These are phyloP conservation scores for Verticillium longisporum DNA, from an alignment of 2,329 filamentous ascomycete species.

Conservation along the genomic window DNA sequence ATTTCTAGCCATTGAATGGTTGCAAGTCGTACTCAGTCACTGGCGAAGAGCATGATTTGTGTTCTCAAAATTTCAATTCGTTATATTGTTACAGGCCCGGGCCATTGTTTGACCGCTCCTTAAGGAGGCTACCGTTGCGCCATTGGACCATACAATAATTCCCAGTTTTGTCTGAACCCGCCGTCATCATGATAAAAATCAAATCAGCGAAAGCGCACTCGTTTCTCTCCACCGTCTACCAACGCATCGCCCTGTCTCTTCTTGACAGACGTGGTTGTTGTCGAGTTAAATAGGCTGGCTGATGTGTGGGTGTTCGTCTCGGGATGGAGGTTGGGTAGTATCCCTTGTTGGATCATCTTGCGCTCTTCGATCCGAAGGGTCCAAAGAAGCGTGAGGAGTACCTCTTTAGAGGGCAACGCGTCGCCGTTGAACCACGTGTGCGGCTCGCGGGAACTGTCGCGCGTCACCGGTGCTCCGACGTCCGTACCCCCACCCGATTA, in stretches of 20 bases:
- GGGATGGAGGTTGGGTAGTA: not conserved
- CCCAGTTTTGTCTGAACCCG: slow-evolving; percentile 1
- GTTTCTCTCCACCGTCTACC: not conserved
- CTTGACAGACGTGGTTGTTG: slow-evolving; percentile 1
- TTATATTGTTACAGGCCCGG: not conserved
- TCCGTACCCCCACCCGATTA: slow-evolving; percentile 32
- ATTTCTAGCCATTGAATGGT: no score
- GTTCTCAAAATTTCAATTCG: not conserved
- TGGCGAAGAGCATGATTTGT: not conserved
- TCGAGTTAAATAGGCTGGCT: slow-evolving; percentile 2
- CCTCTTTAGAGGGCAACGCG: slow-evolving; percentile 38
- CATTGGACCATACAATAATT: not conserved
- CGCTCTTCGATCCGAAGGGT: slow-evolving; percentile 34
- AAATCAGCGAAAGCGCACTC: slow-evolving; percentile 1
- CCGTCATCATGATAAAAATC: not conserved
- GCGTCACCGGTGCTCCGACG: slow-evolving; percentile 26
- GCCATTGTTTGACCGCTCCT: not conserved
- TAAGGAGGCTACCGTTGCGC: not conserved
- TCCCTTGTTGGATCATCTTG: slow-evolving; percentile 17
- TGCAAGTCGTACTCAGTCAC: no score
- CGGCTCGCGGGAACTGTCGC: slow-evolving; percentile 26
- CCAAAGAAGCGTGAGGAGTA: slow-evolving; percentile 41
- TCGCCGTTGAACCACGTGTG: slow-evolving; percentile 28
- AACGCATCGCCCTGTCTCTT: not conserved
- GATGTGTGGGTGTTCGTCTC: slow-evolving; percentile 1